Percentiles rank a stretch among this genome's conserved stretches.
These are phyloP conservation scores for Naematelia encephala DNA, from an alignment of 768 basidiomycete genomes.

Conservation along the genomic window DNA sequence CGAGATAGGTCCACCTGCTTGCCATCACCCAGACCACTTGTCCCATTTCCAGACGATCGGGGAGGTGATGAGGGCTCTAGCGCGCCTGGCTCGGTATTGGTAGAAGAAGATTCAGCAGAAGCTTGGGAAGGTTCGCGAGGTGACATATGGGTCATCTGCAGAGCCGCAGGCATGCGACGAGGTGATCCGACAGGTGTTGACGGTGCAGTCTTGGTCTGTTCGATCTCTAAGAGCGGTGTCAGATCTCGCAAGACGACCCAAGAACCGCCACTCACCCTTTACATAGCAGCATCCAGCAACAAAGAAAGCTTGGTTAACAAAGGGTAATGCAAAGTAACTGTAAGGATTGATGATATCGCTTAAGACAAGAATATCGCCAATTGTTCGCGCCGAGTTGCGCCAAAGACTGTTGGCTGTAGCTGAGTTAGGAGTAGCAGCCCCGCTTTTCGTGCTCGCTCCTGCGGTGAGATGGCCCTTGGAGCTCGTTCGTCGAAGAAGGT, in stretches of 20 bases:
- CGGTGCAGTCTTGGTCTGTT: conserved; percentile 3
- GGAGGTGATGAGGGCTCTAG: neutral
- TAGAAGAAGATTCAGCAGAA: conserved; percentile 1
- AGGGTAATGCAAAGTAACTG: conserved; percentile 26
- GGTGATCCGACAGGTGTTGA: conserved; percentile 3
- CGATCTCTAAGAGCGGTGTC: conserved; percentile 10
- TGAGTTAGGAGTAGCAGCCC: conserved; percentile 20
- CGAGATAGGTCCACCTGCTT: conserved; percentile 15
- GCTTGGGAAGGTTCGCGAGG: neutral
- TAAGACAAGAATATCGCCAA: conserved; percentile 35
- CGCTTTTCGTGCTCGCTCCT: conserved; percentile 5
- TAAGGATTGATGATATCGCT: conserved; percentile 32
- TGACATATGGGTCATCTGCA: conserved; percentile 4
- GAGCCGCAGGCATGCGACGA: neutral
- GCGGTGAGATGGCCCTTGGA: neutral
- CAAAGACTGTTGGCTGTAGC: conserved; percentile 20
- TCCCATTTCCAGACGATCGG: conserved; percentile 1
- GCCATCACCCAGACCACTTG: neutral
- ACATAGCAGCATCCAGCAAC: conserved; percentile 34
- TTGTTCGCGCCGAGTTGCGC: conserved; percentile 27
- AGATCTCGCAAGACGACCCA: neutral
- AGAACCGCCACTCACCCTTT: conserved; percentile 20
- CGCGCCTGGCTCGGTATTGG: neutral
- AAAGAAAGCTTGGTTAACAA: conserved; percentile 38
- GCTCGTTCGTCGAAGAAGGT: conserved; percentile 10